A percentile compares a stretch with the other conserved stretches of the same genome.
Conservation (phyloP, 371 early-diverging fungal genomes). For the Mortierella polycephala region DNA sequence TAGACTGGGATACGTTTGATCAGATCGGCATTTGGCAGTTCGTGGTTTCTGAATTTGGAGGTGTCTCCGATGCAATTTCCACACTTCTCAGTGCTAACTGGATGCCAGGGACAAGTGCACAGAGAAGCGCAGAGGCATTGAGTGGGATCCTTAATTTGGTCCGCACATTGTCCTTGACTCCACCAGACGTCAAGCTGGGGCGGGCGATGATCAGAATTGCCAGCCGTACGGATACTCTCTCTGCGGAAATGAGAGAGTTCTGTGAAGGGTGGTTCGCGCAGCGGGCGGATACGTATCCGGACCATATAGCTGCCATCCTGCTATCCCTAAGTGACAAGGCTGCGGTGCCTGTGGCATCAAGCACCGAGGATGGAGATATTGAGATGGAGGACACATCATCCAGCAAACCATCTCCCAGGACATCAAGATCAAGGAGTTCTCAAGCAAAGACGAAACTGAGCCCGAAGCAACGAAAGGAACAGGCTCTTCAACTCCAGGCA, state of each 20-base stretch:
- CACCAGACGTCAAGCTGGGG: constrained; percentile 33
- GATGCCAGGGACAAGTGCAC: constrained; percentile 24
- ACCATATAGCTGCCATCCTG: constrained; percentile 29
- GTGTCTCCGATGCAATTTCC: constrained; percentile 19
- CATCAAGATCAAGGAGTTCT: constrained; percentile 9
- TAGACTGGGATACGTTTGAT: constrained; percentile 44
- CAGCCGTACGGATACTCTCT: constrained; percentile 17
- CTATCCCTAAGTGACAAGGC: constrained; percentile 38
- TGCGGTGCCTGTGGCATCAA: constrained; percentile 22
- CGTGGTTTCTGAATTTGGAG: constrained; percentile 39
- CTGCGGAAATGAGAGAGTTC: constrained; percentile 38
- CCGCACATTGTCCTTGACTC: constrained; percentile 21
- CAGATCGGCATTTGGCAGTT: constrained; percentile 52
- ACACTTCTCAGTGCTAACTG: constrained; percentile 29
- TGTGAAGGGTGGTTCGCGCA: constrained; percentile 24
- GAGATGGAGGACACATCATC: constrained; percentile 22
- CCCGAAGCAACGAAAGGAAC: constrained; percentile 42
- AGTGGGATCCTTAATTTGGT: constrained; percentile 37
- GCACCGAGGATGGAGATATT: constrained; percentile 7
- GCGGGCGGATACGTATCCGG: constrained; percentile 36
- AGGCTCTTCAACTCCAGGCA: constrained; percentile 22
- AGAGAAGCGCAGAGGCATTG: constrained; percentile 28
- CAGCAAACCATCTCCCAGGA: constrained; percentile 11
- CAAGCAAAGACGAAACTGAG: constrained; percentile 25
- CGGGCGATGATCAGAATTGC: constrained; percentile 31